phyloP scores from a whole-genome alignment of 164 flowering plant genomes.

The Aristolochia contorta region DNA sequence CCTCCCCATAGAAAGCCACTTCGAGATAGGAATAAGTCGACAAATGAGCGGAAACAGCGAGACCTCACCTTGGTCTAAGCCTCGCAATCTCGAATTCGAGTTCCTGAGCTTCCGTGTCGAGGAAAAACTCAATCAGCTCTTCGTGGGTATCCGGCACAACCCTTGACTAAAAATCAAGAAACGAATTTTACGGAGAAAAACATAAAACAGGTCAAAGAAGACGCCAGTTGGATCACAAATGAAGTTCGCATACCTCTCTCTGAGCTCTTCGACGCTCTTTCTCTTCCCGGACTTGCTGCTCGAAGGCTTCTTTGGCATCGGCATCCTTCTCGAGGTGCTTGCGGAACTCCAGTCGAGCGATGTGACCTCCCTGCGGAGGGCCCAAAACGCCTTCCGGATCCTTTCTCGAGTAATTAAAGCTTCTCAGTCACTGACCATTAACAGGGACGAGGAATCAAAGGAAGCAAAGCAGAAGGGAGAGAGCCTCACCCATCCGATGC shows the following conservation, averaged over 20 bases:
- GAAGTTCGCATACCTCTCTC: slow-evolving; percentile 17
- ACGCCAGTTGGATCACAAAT: neutral
- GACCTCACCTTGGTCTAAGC: slow-evolving; percentile 55
- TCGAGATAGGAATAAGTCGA: too few species aligned
- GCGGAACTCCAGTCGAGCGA: slow-evolving; percentile 64
- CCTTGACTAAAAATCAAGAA: slow-evolving; percentile 43
- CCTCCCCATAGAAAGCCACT: too few species aligned
- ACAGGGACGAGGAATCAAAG: slow-evolving; percentile 3
- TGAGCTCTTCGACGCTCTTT: slow-evolving; percentile 52
- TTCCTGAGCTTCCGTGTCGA: slow-evolving; percentile 92
- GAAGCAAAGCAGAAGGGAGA: slow-evolving; percentile 1
- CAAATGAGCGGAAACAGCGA: neutral
- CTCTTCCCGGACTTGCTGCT: slow-evolving; percentile 68
- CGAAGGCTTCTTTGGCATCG: slow-evolving; percentile 65
- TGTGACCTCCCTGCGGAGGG: slow-evolving; percentile 61
- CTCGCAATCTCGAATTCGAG: slow-evolving; percentile 81
- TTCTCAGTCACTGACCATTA: neutral
- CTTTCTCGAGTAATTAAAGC: slow-evolving; percentile 31
- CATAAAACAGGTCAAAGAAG: neutral
- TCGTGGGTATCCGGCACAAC: slow-evolving; percentile 49
- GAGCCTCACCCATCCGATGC: slow-evolving; percentile 52
- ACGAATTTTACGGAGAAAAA: neutral
- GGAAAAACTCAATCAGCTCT: slow-evolving; percentile 72
- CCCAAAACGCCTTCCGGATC: slow-evolving; percentile 87
- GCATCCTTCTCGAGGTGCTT: slow-evolving; percentile 63